phyloP scores from a whole-genome alignment of 768 basidiomycete genomes.

The Clathrus columnatus region DNA sequence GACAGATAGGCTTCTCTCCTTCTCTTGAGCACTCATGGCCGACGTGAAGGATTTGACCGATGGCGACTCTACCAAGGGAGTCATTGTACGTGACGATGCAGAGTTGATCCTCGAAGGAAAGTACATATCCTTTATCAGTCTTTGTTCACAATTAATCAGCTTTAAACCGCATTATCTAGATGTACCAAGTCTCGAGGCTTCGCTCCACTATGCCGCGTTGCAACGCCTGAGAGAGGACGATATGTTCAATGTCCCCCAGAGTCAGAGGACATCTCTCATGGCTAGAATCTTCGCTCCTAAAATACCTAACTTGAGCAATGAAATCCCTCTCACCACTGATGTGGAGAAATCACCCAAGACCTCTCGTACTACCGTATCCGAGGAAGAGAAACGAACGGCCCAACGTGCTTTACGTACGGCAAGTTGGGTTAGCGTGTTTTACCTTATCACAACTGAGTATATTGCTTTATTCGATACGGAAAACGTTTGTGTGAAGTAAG shows the following conservation, averaged over 20 bases:
- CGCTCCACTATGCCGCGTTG: slow-evolving; percentile 4
- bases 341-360: neutral
- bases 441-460: slow-evolving; percentile 46
- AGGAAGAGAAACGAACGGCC: neutral
- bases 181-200: slow-evolving; percentile 1
- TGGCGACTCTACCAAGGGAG: too few relatives aligned
- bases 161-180: neutral
- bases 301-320: neutral
- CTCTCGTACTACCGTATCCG: neutral
- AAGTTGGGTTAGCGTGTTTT: slow-evolving; percentile 43
- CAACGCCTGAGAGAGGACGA: slow-evolving; percentile 3
- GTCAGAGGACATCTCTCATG: neutral
- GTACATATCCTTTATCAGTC: too few relatives aligned
- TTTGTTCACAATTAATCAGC: too few relatives aligned
- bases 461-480: neutral
- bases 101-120: too few relatives aligned
- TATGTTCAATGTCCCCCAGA: neutral
- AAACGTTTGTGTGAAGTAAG: neutral
- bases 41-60: too few relatives aligned
- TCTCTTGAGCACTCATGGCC: too few relatives aligned
- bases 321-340: neutral
- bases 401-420: slow-evolving; percentile 5
- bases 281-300: neutral
- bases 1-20: too few relatives aligned
- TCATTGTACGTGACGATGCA: too few relatives aligned